A percentile compares a stretch with the other conserved stretches of the same genome.
phyloP scores from a whole-genome alignment of 2,329 filamentous ascomycete species.

The Sporothrix pallida region DNA sequence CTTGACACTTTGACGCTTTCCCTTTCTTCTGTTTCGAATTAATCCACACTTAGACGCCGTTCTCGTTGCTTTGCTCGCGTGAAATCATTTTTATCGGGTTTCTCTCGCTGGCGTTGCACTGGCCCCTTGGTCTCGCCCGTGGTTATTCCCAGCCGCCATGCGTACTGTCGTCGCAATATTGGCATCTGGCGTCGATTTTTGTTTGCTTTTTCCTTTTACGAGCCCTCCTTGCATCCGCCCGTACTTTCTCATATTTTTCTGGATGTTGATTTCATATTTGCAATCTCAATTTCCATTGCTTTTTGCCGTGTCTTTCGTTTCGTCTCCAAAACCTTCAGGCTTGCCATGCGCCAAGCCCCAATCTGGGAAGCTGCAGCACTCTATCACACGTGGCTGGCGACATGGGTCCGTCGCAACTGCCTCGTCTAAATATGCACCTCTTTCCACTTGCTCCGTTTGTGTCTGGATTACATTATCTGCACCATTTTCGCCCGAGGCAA shows the following conservation, averaged over 20 bases:
- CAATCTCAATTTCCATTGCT: not conserved
- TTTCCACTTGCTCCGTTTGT: too few species aligned
- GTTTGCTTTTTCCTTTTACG: not conserved
- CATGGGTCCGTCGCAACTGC: conserved; percentile 15
- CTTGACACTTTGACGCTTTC: not conserved
- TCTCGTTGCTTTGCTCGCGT: not conserved
- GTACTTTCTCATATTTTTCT: not conserved
- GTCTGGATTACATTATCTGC: not conserved
- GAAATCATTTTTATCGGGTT: not conserved
- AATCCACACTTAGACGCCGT: not conserved
- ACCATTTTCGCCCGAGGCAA: conserved; percentile 7
- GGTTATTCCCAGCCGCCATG: conserved; percentile 7
- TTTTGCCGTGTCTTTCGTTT: not conserved
- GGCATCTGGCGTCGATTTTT: conserved; percentile 10
- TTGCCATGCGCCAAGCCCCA: conserved; percentile 22
- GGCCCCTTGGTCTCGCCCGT: conserved; percentile 9
- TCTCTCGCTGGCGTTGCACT: not conserved
- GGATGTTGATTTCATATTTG: too few species aligned
- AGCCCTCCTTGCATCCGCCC: not conserved
- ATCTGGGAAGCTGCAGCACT: conserved; percentile 17
- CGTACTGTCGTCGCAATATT: conserved; percentile 13
- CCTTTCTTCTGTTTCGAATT: not conserved
- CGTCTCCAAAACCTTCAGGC: not conserved
- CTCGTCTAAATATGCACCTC: not conserved
- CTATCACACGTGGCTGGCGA: conserved; percentile 28